Conservation (phyloP, 2,329 filamentous ascomycete genomes). For the Diatrype stigma region DNA sequence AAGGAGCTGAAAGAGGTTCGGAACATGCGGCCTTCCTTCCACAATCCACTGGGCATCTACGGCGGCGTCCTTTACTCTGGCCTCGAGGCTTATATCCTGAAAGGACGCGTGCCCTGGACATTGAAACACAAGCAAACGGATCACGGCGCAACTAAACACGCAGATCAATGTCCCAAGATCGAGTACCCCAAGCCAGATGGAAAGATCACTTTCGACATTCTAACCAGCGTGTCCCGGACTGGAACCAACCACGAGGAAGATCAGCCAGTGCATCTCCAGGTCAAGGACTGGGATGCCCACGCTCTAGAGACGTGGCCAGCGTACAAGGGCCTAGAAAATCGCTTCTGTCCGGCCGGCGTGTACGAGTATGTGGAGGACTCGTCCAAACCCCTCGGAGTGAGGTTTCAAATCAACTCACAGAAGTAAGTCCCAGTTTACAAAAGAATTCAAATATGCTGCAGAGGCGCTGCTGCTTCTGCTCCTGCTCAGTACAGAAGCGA, state of each 20-base stretch:
- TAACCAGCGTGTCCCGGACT: slow-evolving; percentile 91
- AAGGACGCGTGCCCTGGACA: slow-evolving; percentile 87
- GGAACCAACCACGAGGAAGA: slow-evolving; percentile 99
- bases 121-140: slow-evolving; percentile 79
- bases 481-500: not conserved
- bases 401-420: slow-evolving; percentile 96
- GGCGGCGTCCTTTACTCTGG: slow-evolving; percentile 92
- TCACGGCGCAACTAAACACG: slow-evolving; percentile 71
- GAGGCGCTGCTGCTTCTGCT: not conserved
- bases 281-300: slow-evolving; percentile 92
- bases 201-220: slow-evolving; percentile 90
- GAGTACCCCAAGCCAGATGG: slow-evolving; percentile 97
- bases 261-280: slow-evolving; percentile 92
- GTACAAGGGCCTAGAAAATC: slow-evolving; percentile 90
- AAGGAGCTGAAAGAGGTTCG: slow-evolving; percentile 90
- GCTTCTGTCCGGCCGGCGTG: slow-evolving; percentile 95
- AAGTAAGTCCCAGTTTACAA: slow-evolving; percentile 73
- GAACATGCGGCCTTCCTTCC: slow-evolving; percentile 96
- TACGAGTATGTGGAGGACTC: slow-evolving; percentile 97
- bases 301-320: slow-evolving; percentile 76
- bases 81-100: slow-evolving; percentile 82
- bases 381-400: slow-evolving; percentile 78
- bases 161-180: slow-evolving; percentile 79
- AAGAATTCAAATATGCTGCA: not conserved
- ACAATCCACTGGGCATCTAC: slow-evolving; percentile 78